These are phyloP conservation scores for Oryza glaberrima DNA, from an alignment of 176 grass and related monocot genomes.

Conservation along the genomic window DNA sequence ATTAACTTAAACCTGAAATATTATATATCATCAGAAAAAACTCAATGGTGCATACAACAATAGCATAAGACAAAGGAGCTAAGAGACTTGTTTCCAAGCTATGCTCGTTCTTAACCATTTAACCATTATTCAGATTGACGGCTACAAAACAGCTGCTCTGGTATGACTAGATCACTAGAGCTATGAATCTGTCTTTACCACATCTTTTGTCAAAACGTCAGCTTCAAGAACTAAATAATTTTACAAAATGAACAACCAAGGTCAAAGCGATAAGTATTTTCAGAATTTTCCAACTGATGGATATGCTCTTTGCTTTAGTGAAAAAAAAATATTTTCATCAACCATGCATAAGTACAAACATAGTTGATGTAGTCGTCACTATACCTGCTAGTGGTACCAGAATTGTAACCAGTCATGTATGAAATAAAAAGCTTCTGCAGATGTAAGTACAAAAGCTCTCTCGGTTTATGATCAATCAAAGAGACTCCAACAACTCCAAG, in stretches of 20 bases:
- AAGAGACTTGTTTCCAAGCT: constrained; percentile 10
- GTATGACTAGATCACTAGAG: neutral
- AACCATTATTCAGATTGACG: constrained; percentile 1
- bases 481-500: constrained; percentile 91
- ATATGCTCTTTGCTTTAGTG: constrained; percentile 21
- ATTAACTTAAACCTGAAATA: constrained; percentile 91
- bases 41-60: neutral
- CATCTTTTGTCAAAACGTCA: constrained; percentile 18
- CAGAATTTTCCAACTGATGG: constrained; percentile 17
- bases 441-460: constrained; percentile 86
- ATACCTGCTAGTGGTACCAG: constrained; percentile 91
- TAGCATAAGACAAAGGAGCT: constrained; percentile 9
- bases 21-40: constrained; percentile 14
- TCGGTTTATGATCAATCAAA: constrained; percentile 92
- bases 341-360: neutral
- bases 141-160: neutral
- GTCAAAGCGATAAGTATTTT: constrained; percentile 24
- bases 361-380: neutral
- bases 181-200: neutral
- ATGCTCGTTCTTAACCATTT: constrained; percentile 8
- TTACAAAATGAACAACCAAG: constrained; percentile 8
- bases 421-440: constrained; percentile 89
- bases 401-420: constrained; percentile 82
- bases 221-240: constrained; percentile 18
- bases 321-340: constrained; percentile 20